A percentile compares a stretch with the other conserved stretches of the same genome.
Conservation (phyloP, 257 asterid species). For the Rehmannia glutinosa region DNA sequence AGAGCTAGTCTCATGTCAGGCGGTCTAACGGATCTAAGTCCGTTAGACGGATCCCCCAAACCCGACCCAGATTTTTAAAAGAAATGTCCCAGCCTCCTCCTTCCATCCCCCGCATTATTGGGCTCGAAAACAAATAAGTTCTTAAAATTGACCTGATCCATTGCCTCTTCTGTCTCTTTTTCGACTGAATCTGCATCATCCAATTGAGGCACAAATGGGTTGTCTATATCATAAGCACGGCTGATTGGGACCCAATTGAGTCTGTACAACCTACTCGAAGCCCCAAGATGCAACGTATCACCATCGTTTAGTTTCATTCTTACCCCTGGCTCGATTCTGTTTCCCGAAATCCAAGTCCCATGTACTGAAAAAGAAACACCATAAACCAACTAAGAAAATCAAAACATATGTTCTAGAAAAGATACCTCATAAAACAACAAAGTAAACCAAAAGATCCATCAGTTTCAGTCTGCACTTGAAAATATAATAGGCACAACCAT, state of each 20-base stretch:
- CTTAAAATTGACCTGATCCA: constrained; percentile 29
- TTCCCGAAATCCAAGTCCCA: constrained; percentile 88
- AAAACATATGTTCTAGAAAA: constrained; percentile 26
- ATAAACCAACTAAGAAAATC: constrained; percentile 2
- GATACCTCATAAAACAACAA: neutral
- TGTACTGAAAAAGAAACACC: constrained; percentile 48
- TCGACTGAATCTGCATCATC: constrained; percentile 24
- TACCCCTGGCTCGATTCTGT: constrained; percentile 57
- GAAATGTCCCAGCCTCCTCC: too few species aligned
- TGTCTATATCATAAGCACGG: constrained; percentile 59
- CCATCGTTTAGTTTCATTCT: constrained; percentile 56
- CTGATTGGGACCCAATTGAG: constrained; percentile 82
- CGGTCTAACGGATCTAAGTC: too few species aligned
- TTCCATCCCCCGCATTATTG: too few species aligned
- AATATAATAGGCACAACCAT: too few species aligned
- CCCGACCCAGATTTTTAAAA: too few species aligned
- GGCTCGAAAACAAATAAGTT: too few species aligned
- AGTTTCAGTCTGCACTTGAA: too few species aligned
- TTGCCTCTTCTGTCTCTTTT: constrained; percentile 34
- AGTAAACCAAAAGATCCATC: too few species aligned
- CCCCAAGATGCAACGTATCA: constrained; percentile 70
- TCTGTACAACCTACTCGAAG: constrained; percentile 71
- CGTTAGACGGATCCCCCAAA: too few species aligned
- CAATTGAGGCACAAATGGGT: constrained; percentile 56
- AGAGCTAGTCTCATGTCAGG: too few species aligned